phyloP scores from a whole-genome alignment of 768 basidiomycete genomes.

The Lanmaoa pseudosensibilis region DNA sequence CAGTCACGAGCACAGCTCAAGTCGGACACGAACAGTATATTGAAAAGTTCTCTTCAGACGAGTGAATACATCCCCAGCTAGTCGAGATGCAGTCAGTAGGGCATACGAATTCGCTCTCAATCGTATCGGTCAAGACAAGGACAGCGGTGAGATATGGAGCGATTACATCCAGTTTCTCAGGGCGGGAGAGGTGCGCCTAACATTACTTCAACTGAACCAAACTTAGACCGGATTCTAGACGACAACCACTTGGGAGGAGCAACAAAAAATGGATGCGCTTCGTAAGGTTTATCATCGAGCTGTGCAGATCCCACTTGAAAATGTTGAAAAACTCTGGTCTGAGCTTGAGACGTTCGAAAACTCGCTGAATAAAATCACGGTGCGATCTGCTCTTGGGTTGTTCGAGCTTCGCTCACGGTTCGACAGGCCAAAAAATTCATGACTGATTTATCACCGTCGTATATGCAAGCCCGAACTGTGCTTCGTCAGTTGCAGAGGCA shows the following conservation, averaged over 20 bases:
- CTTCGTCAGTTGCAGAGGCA: conserved; percentile 80
- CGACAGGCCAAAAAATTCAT: conserved; percentile 91
- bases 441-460: conserved; percentile 84
- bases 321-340: conserved; percentile 90
- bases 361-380: conserved; percentile 83
- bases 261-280: conserved; percentile 91
- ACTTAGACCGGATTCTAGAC: conserved; percentile 40
- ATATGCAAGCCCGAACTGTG: conserved; percentile 93
- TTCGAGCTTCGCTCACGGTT: conserved; percentile 11
- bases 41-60: conserved; percentile 45
- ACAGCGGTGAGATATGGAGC: conserved; percentile 88
- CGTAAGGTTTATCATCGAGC: conserved; percentile 92
- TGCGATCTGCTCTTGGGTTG: conserved; percentile 27
- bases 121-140: conserved; percentile 88
- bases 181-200: conserved; percentile 63
- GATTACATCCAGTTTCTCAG: conserved; percentile 92
- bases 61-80: conserved; percentile 62
- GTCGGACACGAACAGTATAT: conserved; percentile 5
- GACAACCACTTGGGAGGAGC: conserved; percentile 89
- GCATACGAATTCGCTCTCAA: conserved; percentile 93
- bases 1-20: conserved; percentile 33
- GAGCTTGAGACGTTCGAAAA: conserved; percentile 93
- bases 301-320: conserved; percentile 91
- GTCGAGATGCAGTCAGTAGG: conserved; percentile 76
- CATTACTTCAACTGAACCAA: neutral